Evolutionary conservation across 2,329 filamentous ascomycete genomes (phyloP).

Genomic region (Malbranchea cinnamomea): DNA sequence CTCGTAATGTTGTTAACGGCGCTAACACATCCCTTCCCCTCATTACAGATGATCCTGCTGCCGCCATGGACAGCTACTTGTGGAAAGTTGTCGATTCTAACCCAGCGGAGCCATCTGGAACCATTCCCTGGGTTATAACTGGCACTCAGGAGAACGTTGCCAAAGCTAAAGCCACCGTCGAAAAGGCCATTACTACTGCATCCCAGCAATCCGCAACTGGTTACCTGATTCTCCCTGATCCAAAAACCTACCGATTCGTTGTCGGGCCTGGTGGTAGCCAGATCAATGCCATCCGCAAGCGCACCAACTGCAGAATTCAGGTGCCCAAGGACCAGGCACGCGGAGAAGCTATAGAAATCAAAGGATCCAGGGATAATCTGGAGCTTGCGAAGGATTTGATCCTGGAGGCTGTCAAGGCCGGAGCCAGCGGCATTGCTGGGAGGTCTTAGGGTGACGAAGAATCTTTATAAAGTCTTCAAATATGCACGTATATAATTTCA

Average conservation of each 20-base stretch:
- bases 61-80: conserved; percentile 52
- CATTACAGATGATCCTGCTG: conserved; percentile 72
- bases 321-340: conserved; percentile 67
- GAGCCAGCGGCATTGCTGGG: conserved; percentile 10
- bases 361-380: conserved; percentile 62
- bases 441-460: too few relatives aligned
- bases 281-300: conserved; percentile 82
- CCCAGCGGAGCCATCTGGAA: conserved; percentile 17
- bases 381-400: conserved; percentile 84
- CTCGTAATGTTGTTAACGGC: conserved; percentile 41
- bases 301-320: conserved; percentile 86
- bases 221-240: conserved; percentile 80
- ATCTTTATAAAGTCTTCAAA: neutral
- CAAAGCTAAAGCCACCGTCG: conserved; percentile 64
- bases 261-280: conserved; percentile 80
- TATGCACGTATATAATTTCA: neutral
- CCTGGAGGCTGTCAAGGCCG: conserved; percentile 55
- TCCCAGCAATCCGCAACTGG: conserved; percentile 47
- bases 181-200: conserved; percentile 52
- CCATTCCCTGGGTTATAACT: conserved; percentile 71
- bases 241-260: conserved; percentile 75
- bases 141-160: conserved; percentile 64
- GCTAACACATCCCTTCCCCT: conserved; percentile 54
- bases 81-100: conserved; percentile 61
- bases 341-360: conserved; percentile 78